Evolutionary conservation across 2,329 filamentous ascomycete species (phyloP).

Genomic region (Sordariomycetes sp.): DNA sequence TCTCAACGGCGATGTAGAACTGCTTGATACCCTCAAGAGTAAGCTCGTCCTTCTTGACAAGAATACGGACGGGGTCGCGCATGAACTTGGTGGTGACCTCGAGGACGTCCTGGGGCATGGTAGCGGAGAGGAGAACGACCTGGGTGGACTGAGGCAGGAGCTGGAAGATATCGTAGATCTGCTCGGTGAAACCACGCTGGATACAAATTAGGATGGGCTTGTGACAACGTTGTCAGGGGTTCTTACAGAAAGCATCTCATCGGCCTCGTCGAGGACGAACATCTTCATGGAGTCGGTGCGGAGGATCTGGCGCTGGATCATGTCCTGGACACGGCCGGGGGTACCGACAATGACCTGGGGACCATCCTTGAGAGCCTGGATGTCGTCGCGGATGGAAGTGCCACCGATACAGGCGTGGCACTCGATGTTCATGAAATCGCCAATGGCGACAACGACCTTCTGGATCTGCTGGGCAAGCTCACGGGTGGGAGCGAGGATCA

Average conservation of each 20-base stretch:
- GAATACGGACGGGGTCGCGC: conserved; percentile 96
- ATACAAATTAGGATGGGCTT: conserved; percentile 17
- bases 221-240: conserved; percentile 13
- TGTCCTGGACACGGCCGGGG: conserved; percentile 96
- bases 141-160: conserved; percentile 96
- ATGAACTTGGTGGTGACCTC: conserved; percentile 99
- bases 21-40: conserved; percentile 99
- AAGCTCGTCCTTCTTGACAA: conserved; percentile 99
- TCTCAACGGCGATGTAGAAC: conserved; percentile 99
- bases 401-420: conserved; percentile 99
- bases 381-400: conserved; percentile 96
- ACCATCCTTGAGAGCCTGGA: conserved; percentile 93
- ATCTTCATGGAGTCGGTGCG: conserved; percentile 99
- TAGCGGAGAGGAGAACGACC: conserved; percentile 95
- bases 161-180: conserved; percentile 99
- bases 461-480: conserved; percentile 99
- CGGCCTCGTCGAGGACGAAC: conserved; percentile 98
- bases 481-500: conserved; percentile 95
- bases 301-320: conserved; percentile 97
- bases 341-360: conserved; percentile 97
- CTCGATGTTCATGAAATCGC: conserved; percentile 99
- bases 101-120: conserved; percentile 97
- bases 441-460: conserved; percentile 97
- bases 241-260: conserved; percentile 91
- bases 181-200: conserved; percentile 95